Evolutionary conservation across 2,329 filamentous ascomycete species (phyloP), one percentile per base, ranked within the genome.

Genomic region (Fusarium sp.): DNA sequence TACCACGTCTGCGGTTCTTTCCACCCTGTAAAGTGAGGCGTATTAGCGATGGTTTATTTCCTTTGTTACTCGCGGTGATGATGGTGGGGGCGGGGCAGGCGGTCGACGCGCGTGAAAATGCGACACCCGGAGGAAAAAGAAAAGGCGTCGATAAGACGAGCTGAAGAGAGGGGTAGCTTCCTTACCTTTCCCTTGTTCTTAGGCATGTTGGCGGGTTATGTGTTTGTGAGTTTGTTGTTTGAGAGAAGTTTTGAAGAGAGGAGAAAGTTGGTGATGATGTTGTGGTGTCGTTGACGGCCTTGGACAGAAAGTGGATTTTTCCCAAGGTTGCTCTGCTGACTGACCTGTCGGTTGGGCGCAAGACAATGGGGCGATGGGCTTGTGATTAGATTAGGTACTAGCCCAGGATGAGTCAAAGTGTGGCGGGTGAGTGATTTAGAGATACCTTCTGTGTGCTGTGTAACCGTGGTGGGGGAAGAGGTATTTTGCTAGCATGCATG

Each of bases 131-230:
- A 31, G 24, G 32, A 42, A 22, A 7, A 40, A 22, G 40, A 34
- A 24, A 22, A 25, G 28, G n/a, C 11, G 31, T 28, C 12, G 39
- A 45, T 6, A 32, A 48, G 38, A 5, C 9, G 12, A 6, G 10
- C 29, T 9, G 29, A 5, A 31, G 48, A 54, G 26, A 42, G 13
- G 13, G 58, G 35, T 53, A 12, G 15, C 40, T 85, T 77, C 15
- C 46, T 50, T 84, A 96, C 93, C 84, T 97, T 97, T 93, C 93
- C 93, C 89, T 97, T 97, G 80, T 97, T 97, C 92, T 97, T 97
- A 76, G 93, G 93, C 93, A 97, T 97, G 64, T 80, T 88, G 75
- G 58, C 64, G 40, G 48, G 47, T 53, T 61, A 29, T 47, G 9
- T 8, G 44, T 36, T 36, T 49, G 38, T 53, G 42, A 51, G 34